Conservation (phyloP, 371 early-diverging fungal genomes). For the Mortierella sp. region DNA sequence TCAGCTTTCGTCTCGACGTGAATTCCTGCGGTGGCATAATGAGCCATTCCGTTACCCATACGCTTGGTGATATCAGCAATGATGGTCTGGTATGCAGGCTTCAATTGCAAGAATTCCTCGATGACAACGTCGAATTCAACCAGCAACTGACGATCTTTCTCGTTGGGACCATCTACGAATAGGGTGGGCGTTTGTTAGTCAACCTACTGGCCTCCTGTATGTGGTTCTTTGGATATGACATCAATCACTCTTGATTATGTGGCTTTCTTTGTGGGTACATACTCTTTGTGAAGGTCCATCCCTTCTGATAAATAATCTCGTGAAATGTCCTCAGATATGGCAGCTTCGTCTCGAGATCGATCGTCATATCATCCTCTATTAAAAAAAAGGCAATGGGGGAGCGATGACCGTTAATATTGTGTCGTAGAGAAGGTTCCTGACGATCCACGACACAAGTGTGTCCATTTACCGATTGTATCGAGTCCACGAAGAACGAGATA, state of each 20-base stretch:
- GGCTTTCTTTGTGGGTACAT: background rate
- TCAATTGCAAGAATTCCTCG: slow-evolving; percentile 84
- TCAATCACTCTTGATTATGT: background rate
- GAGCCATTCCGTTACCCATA: slow-evolving; percentile 97
- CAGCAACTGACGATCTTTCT: slow-evolving; percentile 92
- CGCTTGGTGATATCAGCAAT: slow-evolving; percentile 91
- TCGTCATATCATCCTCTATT: slow-evolving; percentile 96
- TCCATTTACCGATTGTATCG: slow-evolving; percentile 84
- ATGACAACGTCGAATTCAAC: slow-evolving; percentile 92
- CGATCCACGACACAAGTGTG: background rate
- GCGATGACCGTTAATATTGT: background rate
- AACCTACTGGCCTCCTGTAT: too few relatives aligned
- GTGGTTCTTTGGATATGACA: too few relatives aligned
- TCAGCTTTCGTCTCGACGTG: slow-evolving; percentile 82
- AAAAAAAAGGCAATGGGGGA: background rate
- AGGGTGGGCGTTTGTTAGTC: too few relatives aligned
- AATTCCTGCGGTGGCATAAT: slow-evolving; percentile 76
- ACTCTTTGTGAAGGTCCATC: slow-evolving; percentile 91
- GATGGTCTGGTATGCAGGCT: slow-evolving; percentile 80
- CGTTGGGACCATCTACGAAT: slow-evolving; percentile 82
- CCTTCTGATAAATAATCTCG: slow-evolving; percentile 78
- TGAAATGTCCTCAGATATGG: slow-evolving; percentile 84
- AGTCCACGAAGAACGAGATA: slow-evolving; percentile 95
- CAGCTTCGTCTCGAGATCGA: slow-evolving; percentile 80
- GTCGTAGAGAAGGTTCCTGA: background rate